Base-by-base conservation (phyloP, 106 monocot genomes). In the Dioscorea alata region DNA sequence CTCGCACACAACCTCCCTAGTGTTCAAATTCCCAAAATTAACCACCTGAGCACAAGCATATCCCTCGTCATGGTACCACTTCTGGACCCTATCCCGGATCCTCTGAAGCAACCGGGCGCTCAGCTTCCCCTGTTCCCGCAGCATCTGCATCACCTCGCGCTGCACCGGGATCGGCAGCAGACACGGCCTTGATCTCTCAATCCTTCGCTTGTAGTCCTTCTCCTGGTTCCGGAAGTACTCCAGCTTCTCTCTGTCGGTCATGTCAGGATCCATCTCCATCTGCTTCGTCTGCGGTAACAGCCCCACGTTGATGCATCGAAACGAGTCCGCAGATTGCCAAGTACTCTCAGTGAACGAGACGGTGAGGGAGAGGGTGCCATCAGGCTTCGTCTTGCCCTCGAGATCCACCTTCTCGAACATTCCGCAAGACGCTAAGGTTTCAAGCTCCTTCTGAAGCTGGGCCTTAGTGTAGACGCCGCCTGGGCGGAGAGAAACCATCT, bases 361-460 rank as follows among this genome's bases (percentile, higher is more conserved):
- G 0, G 87, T 90, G 21, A 90, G 63, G 0, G 74, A 78, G 17
- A 99, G 70, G 5, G 99, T 83, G 42, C 92, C 92, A 32, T 99
- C 99, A 0, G 93, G 90, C 73, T 90, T 99, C 0, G 99, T 87
- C 64, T 90, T 93, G 51, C 66, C 85, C 33, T 93, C 93, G 15
- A 99, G 78, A 50, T 99, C 93, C 8, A 99, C 99, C 80, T 74
- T 87, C 83, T 99, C 99, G 50, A 99, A 99, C 99, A 99, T 99
- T 49, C 99, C 99, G 33, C 90, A 99, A 14, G 90, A 79, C 33
- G 90, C 93, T 2, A 99, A 79, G 13, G 81, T 90, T 62, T 99
- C 99, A 23, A 99, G 75, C 81, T 99, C 99, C 63, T 80, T 66
- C 73, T 83, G 90, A 48, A 99, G 85, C 79, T 93, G 90, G 13